phyloP scores from a whole-genome alignment of 495 filamentous ascomycete species.

The Chaetomidium leptoderma region DNA sequence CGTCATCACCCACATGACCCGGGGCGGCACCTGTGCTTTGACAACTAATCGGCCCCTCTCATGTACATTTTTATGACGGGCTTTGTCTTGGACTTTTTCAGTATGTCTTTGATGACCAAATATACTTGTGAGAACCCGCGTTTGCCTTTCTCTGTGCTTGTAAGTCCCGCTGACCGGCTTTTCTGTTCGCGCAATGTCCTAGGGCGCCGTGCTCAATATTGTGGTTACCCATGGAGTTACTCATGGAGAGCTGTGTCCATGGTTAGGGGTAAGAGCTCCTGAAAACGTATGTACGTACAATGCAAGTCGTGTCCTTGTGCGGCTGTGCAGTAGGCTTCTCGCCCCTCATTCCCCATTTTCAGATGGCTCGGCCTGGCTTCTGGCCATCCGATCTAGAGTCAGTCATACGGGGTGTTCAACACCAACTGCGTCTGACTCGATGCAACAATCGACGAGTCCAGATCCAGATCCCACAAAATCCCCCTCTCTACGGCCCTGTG shows the following conservation, averaged over 20 bases:
- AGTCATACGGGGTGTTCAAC: neutral
- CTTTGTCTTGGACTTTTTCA: neutral
- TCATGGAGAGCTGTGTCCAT: neutral
- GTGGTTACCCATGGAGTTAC: neutral
- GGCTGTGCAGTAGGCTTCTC: neutral
- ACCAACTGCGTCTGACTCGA: neutral
- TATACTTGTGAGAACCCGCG: slow-evolving; percentile 1
- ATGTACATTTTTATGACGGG: slow-evolving; percentile 13
- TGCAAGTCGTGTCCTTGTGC: neutral
- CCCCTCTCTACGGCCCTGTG: neutral
- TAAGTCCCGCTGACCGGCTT: neutral
- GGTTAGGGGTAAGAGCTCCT: no score
- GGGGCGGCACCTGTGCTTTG: slow-evolving; percentile 10
- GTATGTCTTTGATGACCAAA: slow-evolving; percentile 4
- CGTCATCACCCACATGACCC: slow-evolving; percentile 19
- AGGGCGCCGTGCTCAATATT: neutral
- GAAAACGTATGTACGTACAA: no score
- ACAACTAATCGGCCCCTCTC: neutral
- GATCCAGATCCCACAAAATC: neutral
- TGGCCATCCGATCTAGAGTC: neutral
- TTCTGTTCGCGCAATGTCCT: neutral
- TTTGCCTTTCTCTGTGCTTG: neutral
- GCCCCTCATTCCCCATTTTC: neutral
- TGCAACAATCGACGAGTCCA: neutral
- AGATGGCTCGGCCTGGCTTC: neutral